Conservation (phyloP, 129 eudicot species). For the Lactuca sativa region DNA sequence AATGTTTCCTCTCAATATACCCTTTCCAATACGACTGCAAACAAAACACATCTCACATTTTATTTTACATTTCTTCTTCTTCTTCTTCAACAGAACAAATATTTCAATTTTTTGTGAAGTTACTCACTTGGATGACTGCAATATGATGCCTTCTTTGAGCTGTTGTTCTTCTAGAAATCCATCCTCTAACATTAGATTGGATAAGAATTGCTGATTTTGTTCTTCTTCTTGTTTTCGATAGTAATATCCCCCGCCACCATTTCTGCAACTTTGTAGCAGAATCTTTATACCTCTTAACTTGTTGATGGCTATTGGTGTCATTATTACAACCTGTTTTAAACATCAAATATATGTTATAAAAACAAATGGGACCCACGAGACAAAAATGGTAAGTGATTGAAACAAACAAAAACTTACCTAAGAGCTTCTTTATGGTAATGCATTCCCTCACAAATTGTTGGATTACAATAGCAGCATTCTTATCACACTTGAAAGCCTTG, state of each 20-base stretch:
- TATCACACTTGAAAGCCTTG: slow-evolving; percentile 33
- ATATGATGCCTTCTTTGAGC: slow-evolving; percentile 39
- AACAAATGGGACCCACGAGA: neutral
- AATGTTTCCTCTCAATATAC: slow-evolving; percentile 62
- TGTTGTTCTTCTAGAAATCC: slow-evolving; percentile 52
- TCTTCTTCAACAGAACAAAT: neutral
- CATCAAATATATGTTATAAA: slow-evolving; percentile 6
- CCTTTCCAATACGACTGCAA: slow-evolving; percentile 85
- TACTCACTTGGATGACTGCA: slow-evolving; percentile 73
- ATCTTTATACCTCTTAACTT: slow-evolving; percentile 27
- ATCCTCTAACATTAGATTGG: slow-evolving; percentile 66
- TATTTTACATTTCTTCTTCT: neutral
- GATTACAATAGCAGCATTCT: slow-evolving; percentile 53
- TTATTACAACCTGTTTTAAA: slow-evolving; percentile 9
- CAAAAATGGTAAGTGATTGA: neutral
- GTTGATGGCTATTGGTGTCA: slow-evolving; percentile 25
- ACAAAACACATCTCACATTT: neutral
- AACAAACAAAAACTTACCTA: slow-evolving; percentile 35
- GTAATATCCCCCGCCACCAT: slow-evolving; percentile 62
- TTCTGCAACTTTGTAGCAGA: slow-evolving; percentile 51
- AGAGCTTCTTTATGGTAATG: slow-evolving; percentile 48
- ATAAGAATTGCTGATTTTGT: slow-evolving; percentile 50
- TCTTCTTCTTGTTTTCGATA: slow-evolving; percentile 26
- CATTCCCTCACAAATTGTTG: slow-evolving; percentile 55
- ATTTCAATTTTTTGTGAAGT: neutral